Evolutionary conservation across 805 yeast genomes (phyloP).

Genomic region (Candida xiaguanensis): DNA sequence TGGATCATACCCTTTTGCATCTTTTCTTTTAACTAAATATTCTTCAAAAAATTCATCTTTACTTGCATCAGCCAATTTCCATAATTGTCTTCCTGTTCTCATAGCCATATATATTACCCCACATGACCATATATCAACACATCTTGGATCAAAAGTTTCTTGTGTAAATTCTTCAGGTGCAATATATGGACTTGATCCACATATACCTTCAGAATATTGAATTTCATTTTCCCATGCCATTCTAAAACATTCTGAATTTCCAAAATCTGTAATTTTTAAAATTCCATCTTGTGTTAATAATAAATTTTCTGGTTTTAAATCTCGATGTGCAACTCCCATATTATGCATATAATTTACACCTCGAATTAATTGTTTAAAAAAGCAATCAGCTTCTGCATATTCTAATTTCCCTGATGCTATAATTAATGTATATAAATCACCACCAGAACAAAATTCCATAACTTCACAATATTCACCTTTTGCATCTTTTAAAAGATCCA

Average conservation of each 20-base stretch:
- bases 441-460: constrained; percentile 82
- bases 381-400: constrained; percentile 83
- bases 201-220: constrained; percentile 68
- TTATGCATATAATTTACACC: constrained; percentile 88
- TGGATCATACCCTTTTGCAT: constrained; percentile 85
- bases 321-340: constrained; percentile 88
- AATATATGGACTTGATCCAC: constrained; percentile 86
- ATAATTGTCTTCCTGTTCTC: constrained; percentile 90
- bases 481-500: constrained; percentile 75
- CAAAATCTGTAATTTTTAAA: constrained; percentile 84
- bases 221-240: constrained; percentile 81
- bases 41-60: constrained; percentile 78
- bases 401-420: constrained; percentile 76
- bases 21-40: constrained; percentile 75
- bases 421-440: constrained; percentile 72
- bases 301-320: constrained; percentile 83
- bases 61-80: constrained; percentile 73
- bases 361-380: constrained; percentile 77
- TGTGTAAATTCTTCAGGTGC: constrained; percentile 81
- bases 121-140: constrained; percentile 89
- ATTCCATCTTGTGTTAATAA: constrained; percentile 68
- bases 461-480: constrained; percentile 82
- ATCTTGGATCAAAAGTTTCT: constrained; percentile 72
- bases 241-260: constrained; percentile 76
- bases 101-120: constrained; percentile 91